Conservation (phyloP, 352 stramenopile species). For the Globisporangium solare region DNA sequence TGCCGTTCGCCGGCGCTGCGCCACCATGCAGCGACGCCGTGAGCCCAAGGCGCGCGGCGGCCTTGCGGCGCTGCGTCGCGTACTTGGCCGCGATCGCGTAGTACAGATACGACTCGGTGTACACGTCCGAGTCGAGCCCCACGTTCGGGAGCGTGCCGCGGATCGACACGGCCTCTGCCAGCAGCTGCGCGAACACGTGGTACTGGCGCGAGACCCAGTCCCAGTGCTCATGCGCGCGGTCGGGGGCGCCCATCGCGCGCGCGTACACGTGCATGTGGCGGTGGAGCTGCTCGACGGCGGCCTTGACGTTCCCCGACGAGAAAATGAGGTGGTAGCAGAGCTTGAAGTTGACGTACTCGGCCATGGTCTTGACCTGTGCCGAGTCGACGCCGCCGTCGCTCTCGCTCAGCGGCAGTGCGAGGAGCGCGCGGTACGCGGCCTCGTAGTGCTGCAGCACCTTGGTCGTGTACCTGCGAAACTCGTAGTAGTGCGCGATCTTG, state of each 20-base stretch:
- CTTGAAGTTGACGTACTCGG: constrained; percentile 87
- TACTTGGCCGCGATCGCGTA: constrained; percentile 84
- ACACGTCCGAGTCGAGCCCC: constrained; percentile 73
- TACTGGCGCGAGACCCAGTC: constrained; percentile 84
- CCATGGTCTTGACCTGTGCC: constrained; percentile 75
- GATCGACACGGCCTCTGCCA: constrained; percentile 68
- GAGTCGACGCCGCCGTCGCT: constrained; percentile 41
- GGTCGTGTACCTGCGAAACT: constrained; percentile 82
- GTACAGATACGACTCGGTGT: constrained; percentile 88
- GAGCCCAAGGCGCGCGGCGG: constrained; percentile 53
- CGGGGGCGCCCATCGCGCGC: constrained; percentile 38
- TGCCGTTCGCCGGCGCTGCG: constrained; percentile 5
- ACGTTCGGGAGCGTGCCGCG: constrained; percentile 44
- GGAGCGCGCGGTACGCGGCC: constrained; percentile 62
- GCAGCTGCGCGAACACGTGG: constrained; percentile 82
- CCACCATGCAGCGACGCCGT: constrained; percentile 9
- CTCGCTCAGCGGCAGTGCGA: constrained; percentile 51
- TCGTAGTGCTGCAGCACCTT: constrained; percentile 87
- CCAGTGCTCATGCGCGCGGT: constrained; percentile 79
- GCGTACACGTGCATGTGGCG: constrained; percentile 73
- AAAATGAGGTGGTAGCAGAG: constrained; percentile 87
- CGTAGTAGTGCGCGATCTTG: constrained; percentile 88
- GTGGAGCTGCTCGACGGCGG: constrained; percentile 79
- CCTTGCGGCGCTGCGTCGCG: constrained; percentile 65
- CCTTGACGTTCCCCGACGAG: constrained; percentile 79